These are phyloP conservation scores for Chenopodium quinoa DNA, from an alignment of 148 eudicot genomes.

Conservation along the genomic window DNA sequence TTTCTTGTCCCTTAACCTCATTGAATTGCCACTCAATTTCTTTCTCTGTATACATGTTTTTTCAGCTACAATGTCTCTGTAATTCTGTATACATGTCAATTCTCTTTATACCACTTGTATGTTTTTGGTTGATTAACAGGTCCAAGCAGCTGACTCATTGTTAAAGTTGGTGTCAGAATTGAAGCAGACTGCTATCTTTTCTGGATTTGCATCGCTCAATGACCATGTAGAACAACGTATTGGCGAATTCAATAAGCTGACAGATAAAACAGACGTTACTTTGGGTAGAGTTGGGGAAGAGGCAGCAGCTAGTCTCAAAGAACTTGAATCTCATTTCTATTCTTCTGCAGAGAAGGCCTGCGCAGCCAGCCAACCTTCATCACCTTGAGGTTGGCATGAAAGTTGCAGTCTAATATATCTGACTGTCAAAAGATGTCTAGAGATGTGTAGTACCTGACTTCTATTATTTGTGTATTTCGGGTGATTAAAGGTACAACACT, in stretches of 20 bases:
- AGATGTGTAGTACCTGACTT: background rate
- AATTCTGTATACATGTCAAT: background rate
- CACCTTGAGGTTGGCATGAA: conserved; percentile 10
- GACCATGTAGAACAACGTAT: conserved; percentile 83
- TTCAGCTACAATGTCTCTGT: no score
- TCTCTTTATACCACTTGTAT: background rate
- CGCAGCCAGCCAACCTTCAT: conserved; percentile 19
- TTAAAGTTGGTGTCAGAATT: conserved; percentile 77
- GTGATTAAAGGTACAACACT: background rate
- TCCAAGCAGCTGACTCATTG: conserved; percentile 84
- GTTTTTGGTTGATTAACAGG: conserved; percentile 38
- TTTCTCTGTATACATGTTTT: background rate
- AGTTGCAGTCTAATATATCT: background rate
- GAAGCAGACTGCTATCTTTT: conserved; percentile 87
- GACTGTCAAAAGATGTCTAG: background rate
- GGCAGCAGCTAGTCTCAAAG: conserved; percentile 86
- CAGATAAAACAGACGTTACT: conserved; percentile 53
- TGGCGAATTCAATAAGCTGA: conserved; percentile 54
- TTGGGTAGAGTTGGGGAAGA: conserved; percentile 80
- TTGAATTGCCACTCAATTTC: background rate
- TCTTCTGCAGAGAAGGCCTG: conserved; percentile 50
- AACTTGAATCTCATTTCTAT: conserved; percentile 79
- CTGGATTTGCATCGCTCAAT: conserved; percentile 83
- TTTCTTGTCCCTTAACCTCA: background rate
- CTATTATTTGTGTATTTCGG: background rate